These are phyloP conservation scores for Hirschioporus abietinus DNA, from an alignment of 768 basidiomycete genomes.

Conservation along the genomic window DNA sequence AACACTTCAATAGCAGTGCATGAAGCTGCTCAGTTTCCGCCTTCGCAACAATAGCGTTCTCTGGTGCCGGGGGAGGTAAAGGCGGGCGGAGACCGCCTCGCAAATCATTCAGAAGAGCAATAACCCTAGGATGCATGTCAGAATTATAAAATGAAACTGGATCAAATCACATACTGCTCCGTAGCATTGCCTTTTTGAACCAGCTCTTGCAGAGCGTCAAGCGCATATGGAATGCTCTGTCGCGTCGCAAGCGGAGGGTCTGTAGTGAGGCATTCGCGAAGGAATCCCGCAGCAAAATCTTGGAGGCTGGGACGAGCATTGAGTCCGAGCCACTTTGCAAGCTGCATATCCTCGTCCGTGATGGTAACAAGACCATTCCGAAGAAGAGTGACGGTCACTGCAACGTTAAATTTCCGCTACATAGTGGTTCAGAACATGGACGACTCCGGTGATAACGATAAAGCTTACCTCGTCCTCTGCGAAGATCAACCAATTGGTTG, in stretches of 20 bases:
- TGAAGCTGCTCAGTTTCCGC: slow-evolving; percentile 71
- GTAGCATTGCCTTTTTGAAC: slow-evolving; percentile 71
- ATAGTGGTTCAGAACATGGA: slow-evolving; percentile 12
- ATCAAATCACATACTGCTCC: slow-evolving; percentile 63
- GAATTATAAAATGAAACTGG: slow-evolving; percentile 4
- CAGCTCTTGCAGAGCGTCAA: slow-evolving; percentile 78
- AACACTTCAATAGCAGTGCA: slow-evolving; percentile 72
- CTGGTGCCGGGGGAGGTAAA: slow-evolving; percentile 12
- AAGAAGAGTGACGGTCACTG: slow-evolving; percentile 86
- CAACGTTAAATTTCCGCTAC: slow-evolving; percentile 93
- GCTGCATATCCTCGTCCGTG: slow-evolving; percentile 78
- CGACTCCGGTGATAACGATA: slow-evolving; percentile 1
- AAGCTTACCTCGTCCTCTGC: slow-evolving; percentile 87
- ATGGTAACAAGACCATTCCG: slow-evolving; percentile 77
- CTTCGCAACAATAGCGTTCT: slow-evolving; percentile 38
- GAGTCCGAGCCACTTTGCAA: slow-evolving; percentile 78
- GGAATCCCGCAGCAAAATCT: slow-evolving; percentile 75
- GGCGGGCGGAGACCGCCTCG: slow-evolving; percentile 54
- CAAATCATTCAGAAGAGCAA: slow-evolving; percentile 75
- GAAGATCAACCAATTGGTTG: slow-evolving; percentile 92
- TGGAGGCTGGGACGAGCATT: slow-evolving; percentile 75
- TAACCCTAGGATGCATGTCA: slow-evolving; percentile 41
- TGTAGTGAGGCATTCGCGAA: slow-evolving; percentile 79
- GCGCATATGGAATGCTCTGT: slow-evolving; percentile 69
- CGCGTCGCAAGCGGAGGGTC: slow-evolving; percentile 80